Base-by-base conservation (phyloP, 108 stramenopile genomes). In the Skeletonema potamos region DNA sequence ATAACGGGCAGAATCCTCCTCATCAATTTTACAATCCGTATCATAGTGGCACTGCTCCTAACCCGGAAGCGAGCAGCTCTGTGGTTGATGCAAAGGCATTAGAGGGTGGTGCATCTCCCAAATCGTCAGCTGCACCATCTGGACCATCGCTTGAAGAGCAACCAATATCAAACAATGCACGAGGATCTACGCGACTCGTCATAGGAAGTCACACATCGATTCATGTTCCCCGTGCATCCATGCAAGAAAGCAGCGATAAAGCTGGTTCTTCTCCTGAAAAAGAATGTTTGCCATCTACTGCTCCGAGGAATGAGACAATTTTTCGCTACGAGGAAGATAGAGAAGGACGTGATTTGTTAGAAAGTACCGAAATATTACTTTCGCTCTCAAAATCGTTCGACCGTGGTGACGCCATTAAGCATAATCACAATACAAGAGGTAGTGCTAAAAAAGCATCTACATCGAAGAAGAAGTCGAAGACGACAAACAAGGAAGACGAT, bases 131-230 rank as follows among this genome's bases (percentile, higher is more conserved):
- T 41, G 39, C 22, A n/a, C 22, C 48, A 51, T 24, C 48, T 51
- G 48, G 22, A 51, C 48, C 48, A 24, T 6, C 48, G 18, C 48
- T 51, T 51, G 22, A 51, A 51, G 48, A 51, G 48, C 18, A 51
- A 22, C 5, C 18, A 8, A 5, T 51, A 22, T 24, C 48, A 22
- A 22, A 51, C 1, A 51, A 5, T 20, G 2, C 48, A 51, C 48
- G 48, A 22, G 48, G 48, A 51, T 22, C 48, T 22, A 51, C 48
- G 17, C 54, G 30, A 17, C 30, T 36, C 17, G 48, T 33, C 29
- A 89, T 93, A 57, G 92, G 92, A 12, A 77, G 80, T 9, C 74
- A 84, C 12, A 89, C 92, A 4, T 88, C 92, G 41, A 86, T 90
- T 66, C 89, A 90, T 59, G 69, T 93, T 57, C 86, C 88, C 1